These are phyloP conservation scores for Sporothrix protearum DNA, from an alignment of 2,329 filamentous ascomycete genomes.

Conservation along the genomic window DNA sequence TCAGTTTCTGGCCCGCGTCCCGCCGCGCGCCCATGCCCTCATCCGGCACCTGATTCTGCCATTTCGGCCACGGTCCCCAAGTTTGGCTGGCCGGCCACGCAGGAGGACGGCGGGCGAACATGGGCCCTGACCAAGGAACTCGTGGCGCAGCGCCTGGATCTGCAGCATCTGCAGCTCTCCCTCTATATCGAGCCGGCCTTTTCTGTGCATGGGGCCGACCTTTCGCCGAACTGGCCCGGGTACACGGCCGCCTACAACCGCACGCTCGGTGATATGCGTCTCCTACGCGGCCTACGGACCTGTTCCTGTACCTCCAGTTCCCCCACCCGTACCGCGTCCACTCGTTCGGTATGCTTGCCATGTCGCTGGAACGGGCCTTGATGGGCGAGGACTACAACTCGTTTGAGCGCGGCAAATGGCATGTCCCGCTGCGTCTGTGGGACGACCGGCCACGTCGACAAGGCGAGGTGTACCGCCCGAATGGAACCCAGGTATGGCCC, in stretches of 20 bases:
- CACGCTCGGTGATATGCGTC: neutral
- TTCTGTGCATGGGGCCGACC: neutral
- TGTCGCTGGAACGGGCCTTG: neutral
- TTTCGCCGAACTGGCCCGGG: neutral
- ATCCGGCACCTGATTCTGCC: neutral
- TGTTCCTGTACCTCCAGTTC: constrained; percentile 6
- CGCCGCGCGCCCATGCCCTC: neutral
- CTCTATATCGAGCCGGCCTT: neutral
- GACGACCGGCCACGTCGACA: neutral
- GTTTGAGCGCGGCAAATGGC: neutral
- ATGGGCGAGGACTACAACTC: constrained; percentile 10
- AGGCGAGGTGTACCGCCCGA: neutral
- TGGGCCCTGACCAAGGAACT: neutral
- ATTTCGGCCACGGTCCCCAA: neutral
- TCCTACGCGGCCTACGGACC: neutral
- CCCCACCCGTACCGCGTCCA: neutral
- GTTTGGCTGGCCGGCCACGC: too few species aligned
- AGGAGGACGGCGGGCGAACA: neutral
- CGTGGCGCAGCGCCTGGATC: neutral
- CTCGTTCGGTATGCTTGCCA: neutral
- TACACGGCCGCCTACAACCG: neutral
- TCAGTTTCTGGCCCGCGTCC: neutral
- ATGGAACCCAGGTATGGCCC: constrained; percentile 5
- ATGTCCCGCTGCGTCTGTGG: neutral
- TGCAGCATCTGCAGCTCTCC: constrained; percentile 5